Conservation (phyloP, 2,329 filamentous ascomycete species). For the Fusarium incarnatum region DNA sequence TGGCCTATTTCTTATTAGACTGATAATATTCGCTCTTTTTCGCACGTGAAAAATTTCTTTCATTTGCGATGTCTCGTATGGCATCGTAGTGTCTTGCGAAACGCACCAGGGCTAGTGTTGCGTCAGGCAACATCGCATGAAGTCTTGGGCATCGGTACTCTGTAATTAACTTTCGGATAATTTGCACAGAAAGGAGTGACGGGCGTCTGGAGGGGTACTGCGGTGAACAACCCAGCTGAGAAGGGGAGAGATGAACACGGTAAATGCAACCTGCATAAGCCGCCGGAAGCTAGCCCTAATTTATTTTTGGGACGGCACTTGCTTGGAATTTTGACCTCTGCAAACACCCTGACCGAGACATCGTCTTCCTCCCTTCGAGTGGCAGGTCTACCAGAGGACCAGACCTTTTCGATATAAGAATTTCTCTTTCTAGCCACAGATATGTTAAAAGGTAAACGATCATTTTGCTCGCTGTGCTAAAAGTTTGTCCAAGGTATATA, state of each 20-base stretch:
- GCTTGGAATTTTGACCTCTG: neutral
- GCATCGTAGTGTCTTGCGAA: too few species aligned
- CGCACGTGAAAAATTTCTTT: neutral
- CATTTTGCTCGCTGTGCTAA: too few species aligned
- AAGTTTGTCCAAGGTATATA: too few species aligned
- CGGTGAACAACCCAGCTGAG: neutral
- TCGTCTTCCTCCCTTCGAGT: fast-evolving
- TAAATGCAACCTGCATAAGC: neutral
- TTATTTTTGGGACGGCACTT: neutral
- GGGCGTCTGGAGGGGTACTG: neutral
- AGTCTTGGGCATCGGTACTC: too few species aligned
- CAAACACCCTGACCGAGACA: neutral
- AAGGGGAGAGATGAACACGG: neutral
- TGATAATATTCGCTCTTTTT: neutral
- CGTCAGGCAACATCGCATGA: too few species aligned
- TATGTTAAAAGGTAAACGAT: too few species aligned
- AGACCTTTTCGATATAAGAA: too few species aligned
- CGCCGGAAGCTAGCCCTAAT: neutral
- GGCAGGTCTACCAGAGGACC: neutral
- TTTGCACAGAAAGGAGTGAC: too few species aligned
- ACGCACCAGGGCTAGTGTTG: too few species aligned
- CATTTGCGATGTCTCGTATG: neutral
- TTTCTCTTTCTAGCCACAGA: too few species aligned
- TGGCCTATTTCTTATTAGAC: neutral
- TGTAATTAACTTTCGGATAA: neutral